phyloP scores from a whole-genome alignment of 352 stramenopile species.

The Aphanomyces invadans region DNA sequence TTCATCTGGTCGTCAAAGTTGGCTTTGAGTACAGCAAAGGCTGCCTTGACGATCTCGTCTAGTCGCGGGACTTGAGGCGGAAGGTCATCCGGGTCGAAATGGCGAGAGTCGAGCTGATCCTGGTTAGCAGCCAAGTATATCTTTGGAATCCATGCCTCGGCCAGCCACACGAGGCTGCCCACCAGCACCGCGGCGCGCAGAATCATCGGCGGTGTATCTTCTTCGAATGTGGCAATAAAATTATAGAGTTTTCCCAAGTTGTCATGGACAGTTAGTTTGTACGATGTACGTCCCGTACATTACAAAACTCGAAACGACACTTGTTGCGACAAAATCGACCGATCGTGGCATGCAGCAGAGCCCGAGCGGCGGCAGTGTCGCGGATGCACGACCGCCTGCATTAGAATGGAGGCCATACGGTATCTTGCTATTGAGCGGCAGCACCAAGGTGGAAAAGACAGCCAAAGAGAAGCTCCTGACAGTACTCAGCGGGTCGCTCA shows the following conservation, averaged over 20 bases:
- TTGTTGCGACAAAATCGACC: not conserved
- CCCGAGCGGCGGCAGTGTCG: not conserved
- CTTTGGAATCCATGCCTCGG: not conserved
- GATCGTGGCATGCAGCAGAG: not conserved
- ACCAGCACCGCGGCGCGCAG: not conserved
- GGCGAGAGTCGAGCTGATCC: not conserved
- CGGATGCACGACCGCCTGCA: not conserved
- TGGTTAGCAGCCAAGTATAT: not conserved
- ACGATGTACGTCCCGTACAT: slow-evolving; percentile 10
- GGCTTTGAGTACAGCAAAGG: slow-evolving; percentile 32
- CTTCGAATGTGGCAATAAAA: not conserved
- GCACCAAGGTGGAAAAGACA: slow-evolving; percentile 13
- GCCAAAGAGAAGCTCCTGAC: slow-evolving; percentile 2
- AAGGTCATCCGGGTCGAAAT: not conserved
- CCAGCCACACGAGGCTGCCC: not conserved
- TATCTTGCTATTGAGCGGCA: slow-evolving; percentile 8
- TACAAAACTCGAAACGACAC: not conserved
- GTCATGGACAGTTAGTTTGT: not conserved
- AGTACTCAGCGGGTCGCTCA: slow-evolving; percentile 23
- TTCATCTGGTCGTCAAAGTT: slow-evolving; percentile 65
- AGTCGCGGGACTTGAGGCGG: slow-evolving; percentile 3
- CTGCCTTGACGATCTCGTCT: slow-evolving; percentile 38
- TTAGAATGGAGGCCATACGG: slow-evolving; percentile 20
- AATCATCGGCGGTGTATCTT: slow-evolving; percentile 1
- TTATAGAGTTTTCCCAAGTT: not conserved